Evolutionary conservation across 371 early-diverging fungal species (phyloP), one percentile per base, ranked within the genome.

Genomic region (Chytridium lagenaria): DNA sequence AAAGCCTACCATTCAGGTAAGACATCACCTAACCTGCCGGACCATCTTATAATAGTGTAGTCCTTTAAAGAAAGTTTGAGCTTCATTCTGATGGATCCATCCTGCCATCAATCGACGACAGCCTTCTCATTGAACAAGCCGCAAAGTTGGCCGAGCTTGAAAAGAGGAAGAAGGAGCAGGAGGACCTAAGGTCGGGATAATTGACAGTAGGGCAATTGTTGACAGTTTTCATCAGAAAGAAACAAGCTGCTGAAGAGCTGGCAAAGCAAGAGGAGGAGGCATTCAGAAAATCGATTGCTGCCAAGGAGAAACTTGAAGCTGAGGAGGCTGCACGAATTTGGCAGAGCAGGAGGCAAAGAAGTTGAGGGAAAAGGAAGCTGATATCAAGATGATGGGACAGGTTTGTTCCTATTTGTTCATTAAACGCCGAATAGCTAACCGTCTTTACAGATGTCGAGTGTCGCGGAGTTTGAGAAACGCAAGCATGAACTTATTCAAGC

Each of bases 401-500:
- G 55, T 49, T 15, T n/a, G 50, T n/a, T 3, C 38, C 5, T 3
- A n/a, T 37, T 49, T 49, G n/a, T 19, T 10, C n/a, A 7, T 26
- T 30, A 7, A 49, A 50, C 30, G 2, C 23, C 19, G 65, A 15
- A 26, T 15, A 50, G 50, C 28, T 2, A 2, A 22, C 69, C 50
- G 7, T 3, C 33, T 22, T 12, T 26, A 50, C 10, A 40, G 40
- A 50, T 39, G 33, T 31, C 68, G 7, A 33, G 50, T 23, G 40
- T 68, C 22, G 68, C 40, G 38, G 69, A 69, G 28, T 69, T 69
- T 59, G 69, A 69, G 33, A 69, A 69, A 63, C 12, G 49, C 12
- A 69, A 69, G 38, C 50, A 52, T 10, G 69, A 50, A 49, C 55
- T 26, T 3, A 15, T 22, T 19, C 2, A 69, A 30, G 34, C 2